Evolutionary conservation across 2,329 filamentous ascomycete species (phyloP).

Genomic region (Ophiognomonia clavigignenti-juglandacearum): DNA sequence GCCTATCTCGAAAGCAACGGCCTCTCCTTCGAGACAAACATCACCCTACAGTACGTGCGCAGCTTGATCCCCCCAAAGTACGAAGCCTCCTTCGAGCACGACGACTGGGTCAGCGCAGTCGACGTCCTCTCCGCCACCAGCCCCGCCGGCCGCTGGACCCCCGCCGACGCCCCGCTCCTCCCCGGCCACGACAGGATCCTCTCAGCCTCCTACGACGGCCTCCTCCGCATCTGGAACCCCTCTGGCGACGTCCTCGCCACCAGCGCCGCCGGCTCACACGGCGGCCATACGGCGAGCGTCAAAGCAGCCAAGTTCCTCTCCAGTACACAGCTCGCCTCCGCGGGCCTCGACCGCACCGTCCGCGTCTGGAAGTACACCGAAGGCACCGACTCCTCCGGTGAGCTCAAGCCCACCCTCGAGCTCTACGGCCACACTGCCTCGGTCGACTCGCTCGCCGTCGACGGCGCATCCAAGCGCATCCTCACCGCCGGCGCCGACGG

Average conservation of each 20-base stretch:
- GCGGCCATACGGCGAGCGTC: slow-evolving; percentile 71
- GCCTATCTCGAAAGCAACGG: slow-evolving; percentile 84
- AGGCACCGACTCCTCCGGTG: slow-evolving; percentile 53
- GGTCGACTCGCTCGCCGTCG: slow-evolving; percentile 65
- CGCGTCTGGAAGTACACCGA: slow-evolving; percentile 87
- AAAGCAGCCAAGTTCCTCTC: slow-evolving; percentile 83
- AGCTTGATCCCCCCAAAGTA: slow-evolving; percentile 85
- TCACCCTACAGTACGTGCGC: slow-evolving; percentile 89
- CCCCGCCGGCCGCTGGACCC: slow-evolving; percentile 52
- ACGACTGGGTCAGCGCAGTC: slow-evolving; percentile 91
- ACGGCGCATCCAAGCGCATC: slow-evolving; percentile 69
- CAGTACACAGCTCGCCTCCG: slow-evolving; percentile 72
- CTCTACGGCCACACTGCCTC: slow-evolving; percentile 43
- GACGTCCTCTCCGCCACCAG: slow-evolving; percentile 72
- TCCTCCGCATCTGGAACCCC: slow-evolving; percentile 83
- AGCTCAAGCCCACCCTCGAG: slow-evolving; percentile 69
- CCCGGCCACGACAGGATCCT: slow-evolving; percentile 67
- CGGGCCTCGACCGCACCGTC: slow-evolving; percentile 78
- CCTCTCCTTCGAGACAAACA: slow-evolving; percentile 79
- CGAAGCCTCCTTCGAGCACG: slow-evolving; percentile 89
- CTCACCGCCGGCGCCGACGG: slow-evolving; percentile 84
- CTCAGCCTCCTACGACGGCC: slow-evolving; percentile 90
- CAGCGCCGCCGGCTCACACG: slow-evolving; percentile 59
- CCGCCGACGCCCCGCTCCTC: slow-evolving; percentile 40
- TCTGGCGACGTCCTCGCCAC: slow-evolving; percentile 81